Conservation (phyloP, 176 grass and related monocot genomes). For the Aegilops speltoides region DNA sequence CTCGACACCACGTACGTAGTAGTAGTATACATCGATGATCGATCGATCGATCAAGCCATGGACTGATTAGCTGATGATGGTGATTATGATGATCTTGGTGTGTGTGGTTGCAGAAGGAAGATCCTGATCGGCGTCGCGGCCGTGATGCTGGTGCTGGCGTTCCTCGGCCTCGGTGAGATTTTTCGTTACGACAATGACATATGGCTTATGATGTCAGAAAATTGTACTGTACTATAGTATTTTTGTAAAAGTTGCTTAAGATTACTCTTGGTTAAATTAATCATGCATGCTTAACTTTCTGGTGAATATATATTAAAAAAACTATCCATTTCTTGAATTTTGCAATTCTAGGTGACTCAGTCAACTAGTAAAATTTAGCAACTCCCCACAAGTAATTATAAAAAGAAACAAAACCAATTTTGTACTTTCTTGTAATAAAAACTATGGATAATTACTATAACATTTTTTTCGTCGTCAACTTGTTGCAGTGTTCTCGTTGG, state of each 20-base stretch:
- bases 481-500: slow-evolving; percentile 66
- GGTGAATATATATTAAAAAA: not conserved
- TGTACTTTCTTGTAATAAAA: not conserved
- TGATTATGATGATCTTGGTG: too few relatives aligned
- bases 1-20: slow-evolving; percentile 52
- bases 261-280: not conserved
- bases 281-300: not conserved
- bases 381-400: too few relatives aligned
- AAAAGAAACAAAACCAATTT: not conserved
- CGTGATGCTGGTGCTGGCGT: slow-evolving; percentile 53
- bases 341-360: too few relatives aligned
- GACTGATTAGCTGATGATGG: not conserved
- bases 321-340: not conserved
- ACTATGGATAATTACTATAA: not conserved
- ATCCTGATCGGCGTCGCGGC: slow-evolving; percentile 50
- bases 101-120: slow-evolving; percentile 47
- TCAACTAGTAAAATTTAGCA: not conserved
- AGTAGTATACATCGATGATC: not conserved
- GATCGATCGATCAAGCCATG: not conserved
- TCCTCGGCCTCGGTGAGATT: slow-evolving; percentile 70
- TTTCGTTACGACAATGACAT: not conserved
- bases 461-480: not conserved
- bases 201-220: not conserved
- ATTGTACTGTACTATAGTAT: too few relatives aligned
- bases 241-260: not conserved